These are phyloP conservation scores for Magnaporthiopsis poae DNA, from an alignment of 2,329 filamentous ascomycete species.

Conservation along the genomic window DNA sequence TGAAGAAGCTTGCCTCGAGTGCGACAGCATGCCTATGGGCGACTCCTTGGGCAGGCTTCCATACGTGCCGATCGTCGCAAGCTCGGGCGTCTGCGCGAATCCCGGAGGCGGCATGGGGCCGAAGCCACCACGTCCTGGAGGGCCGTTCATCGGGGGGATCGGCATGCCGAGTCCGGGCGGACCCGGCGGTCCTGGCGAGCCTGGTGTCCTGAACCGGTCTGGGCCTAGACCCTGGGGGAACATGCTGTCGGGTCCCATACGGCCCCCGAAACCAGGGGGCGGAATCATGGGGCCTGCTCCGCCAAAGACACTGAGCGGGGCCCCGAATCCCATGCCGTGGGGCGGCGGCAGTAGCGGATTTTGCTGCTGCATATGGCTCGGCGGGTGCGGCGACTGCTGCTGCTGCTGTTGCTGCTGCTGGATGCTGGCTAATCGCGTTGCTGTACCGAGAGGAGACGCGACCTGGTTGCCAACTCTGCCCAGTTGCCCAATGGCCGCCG, in stretches of 20 bases:
- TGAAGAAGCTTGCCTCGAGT: slow-evolving; percentile 66
- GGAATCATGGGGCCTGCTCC: slow-evolving; percentile 24
- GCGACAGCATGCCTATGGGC: slow-evolving; percentile 38
- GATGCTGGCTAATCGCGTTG: slow-evolving; percentile 17
- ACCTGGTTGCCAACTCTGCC: slow-evolving; percentile 30
- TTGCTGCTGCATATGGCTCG: slow-evolving; percentile 1
- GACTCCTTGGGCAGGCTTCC: slow-evolving; percentile 23
- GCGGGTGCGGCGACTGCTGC: not conserved
- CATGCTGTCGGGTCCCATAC: slow-evolving; percentile 30
- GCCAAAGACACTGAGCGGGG: slow-evolving; percentile 19
- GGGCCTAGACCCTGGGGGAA: slow-evolving; percentile 24
- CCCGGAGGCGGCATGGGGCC: slow-evolving; percentile 12
- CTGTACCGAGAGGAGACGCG: slow-evolving; percentile 52
- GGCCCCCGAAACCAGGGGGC: slow-evolving; percentile 47
- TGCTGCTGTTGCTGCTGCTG: slow-evolving; percentile 1
- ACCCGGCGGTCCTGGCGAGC: not conserved
- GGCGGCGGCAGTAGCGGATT: slow-evolving; percentile 25
- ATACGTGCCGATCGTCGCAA: slow-evolving; percentile 7
- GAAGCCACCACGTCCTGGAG: slow-evolving; percentile 1
- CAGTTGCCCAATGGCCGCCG: slow-evolving; percentile 48
- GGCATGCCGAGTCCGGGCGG: slow-evolving; percentile 7
- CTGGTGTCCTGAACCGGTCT: slow-evolving; percentile 19
- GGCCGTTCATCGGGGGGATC: slow-evolving; percentile 2
- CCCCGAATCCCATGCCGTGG: slow-evolving; percentile 40
- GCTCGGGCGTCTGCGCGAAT: slow-evolving; percentile 6